phyloP scores from a whole-genome alignment of 257 asterid species.

The Penstemon davidsonii region DNA sequence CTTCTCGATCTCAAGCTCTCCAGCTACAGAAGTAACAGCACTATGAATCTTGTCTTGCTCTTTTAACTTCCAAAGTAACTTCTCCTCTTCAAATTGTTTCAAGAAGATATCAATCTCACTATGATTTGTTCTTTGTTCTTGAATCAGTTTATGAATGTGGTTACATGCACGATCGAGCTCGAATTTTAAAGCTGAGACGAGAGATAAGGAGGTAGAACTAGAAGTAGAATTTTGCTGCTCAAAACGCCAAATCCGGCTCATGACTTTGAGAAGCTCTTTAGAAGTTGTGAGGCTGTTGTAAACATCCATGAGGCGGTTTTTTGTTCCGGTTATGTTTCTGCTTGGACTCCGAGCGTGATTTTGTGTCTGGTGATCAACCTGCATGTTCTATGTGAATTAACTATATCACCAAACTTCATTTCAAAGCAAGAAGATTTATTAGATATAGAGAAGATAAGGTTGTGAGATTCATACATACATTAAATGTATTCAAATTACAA shows the following conservation, averaged over 20 bases:
- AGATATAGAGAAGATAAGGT: neutral
- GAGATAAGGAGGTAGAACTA: constrained; percentile 54
- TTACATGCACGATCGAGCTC: constrained; percentile 69
- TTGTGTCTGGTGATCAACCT: constrained; percentile 51
- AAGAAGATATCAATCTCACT: constrained; percentile 53
- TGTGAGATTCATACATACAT: constrained; percentile 4
- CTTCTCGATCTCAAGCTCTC: constrained; percentile 78
- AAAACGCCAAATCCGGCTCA: constrained; percentile 51
- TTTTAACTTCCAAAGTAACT: constrained; percentile 58
- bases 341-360: constrained; percentile 43
- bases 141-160: constrained; percentile 55
- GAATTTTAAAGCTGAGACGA: constrained; percentile 64
- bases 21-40: constrained; percentile 55
- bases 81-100: constrained; percentile 69
- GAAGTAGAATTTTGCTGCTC: constrained; percentile 60
- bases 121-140: constrained; percentile 47
- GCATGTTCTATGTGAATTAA: constrained; percentile 27
- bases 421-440: constrained; percentile 20
- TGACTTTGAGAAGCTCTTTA: constrained; percentile 64
- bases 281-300: constrained; percentile 71
- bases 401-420: neutral
- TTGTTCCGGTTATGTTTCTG: constrained; percentile 37
- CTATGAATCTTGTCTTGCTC: constrained; percentile 65
- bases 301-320: constrained; percentile 66
- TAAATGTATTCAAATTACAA: neutral